phyloP scores from a whole-genome alignment of 768 basidiomycete species.

The Calocera viscosa region DNA sequence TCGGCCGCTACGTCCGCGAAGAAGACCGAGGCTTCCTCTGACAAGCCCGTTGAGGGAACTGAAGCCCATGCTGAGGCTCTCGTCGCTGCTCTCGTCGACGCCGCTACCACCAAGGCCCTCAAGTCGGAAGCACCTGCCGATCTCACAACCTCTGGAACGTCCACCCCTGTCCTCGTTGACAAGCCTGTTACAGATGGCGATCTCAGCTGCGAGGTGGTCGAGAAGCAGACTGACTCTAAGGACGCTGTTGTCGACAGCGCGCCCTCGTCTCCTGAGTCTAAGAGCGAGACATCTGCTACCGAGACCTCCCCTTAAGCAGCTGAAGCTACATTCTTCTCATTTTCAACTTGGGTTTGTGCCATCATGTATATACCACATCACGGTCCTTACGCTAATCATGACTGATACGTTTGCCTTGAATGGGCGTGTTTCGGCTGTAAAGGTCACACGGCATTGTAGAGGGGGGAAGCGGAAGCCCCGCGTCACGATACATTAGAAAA shows the following conservation, averaged over 20 bases:
- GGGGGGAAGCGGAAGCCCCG: not conserved
- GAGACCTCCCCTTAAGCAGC: not conserved
- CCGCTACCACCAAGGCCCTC: not conserved
- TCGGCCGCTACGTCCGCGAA: not conserved
- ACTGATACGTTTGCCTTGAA: not conserved
- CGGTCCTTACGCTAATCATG: constrained; percentile 6
- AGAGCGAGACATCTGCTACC: not conserved
- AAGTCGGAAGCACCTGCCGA: not conserved
- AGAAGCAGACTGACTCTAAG: not conserved
- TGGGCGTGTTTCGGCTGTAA: not conserved
- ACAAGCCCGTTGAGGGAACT: not conserved
- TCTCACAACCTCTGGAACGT: not conserved
- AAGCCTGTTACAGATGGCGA: not conserved
- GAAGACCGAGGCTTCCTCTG: not conserved
- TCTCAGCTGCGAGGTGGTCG: not conserved
- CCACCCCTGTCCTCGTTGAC: not conserved
- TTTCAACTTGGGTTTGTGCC: not conserved
- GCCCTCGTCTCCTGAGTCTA: not conserved
- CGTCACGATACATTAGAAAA: constrained; percentile 1
- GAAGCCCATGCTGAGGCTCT: constrained; percentile 5
- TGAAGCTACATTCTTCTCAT: not conserved
- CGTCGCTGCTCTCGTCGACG: not conserved
- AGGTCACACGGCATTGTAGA: not conserved
- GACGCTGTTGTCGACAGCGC: not conserved
- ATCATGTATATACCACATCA: not conserved